Percentiles rank a stretch among this genome's conserved stretches.
Evolutionary conservation across 2,329 filamentous ascomycete species (phyloP).

Genomic region (Cytospora schulzeri): DNA sequence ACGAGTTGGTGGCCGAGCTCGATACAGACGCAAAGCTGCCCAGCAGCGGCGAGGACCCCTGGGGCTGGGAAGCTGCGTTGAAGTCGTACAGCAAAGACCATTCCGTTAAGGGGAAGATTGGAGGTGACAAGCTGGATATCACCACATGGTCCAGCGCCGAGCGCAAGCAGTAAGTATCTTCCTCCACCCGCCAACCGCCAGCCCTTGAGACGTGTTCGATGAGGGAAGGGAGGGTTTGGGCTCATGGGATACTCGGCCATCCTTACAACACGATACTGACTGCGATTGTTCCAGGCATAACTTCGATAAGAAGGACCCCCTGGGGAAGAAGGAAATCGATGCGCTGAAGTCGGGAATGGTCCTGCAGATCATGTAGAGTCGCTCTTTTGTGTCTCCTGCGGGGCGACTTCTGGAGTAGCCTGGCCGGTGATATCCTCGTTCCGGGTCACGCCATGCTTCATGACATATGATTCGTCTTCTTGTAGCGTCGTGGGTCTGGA

Average conservation of each 20-base stretch:
- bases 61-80: slow-evolving; percentile 33
- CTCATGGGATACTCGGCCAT: background rate
- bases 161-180: slow-evolving; percentile 34
- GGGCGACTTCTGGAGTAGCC: background rate
- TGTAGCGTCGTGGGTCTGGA: background rate
- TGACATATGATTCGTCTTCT: background rate
- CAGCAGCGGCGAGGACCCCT: slow-evolving; percentile 33
- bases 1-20: slow-evolving; percentile 29
- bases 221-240: no score
- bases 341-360: slow-evolving; percentile 42
- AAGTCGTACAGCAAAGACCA: slow-evolving; percentile 31
- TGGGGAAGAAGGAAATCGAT: slow-evolving; percentile 37
- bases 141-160: slow-evolving; percentile 38
- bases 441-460: background rate
- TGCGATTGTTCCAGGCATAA: background rate
- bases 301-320: slow-evolving; percentile 41
- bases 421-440: background rate
- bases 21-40: slow-evolving; percentile 32
- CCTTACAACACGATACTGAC: background rate
- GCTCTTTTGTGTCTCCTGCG: slow-evolving; percentile 21
- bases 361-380: slow-evolving; percentile 25
- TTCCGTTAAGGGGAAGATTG: slow-evolving; percentile 33
- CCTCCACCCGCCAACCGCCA: background rate
- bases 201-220: no score
- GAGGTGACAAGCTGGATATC: slow-evolving; percentile 43